Percentiles rank a stretch among this genome's conserved stretches.
These are phyloP conservation scores for Misopates orontium DNA, from an alignment of 257 asterid species.

Conservation along the genomic window DNA sequence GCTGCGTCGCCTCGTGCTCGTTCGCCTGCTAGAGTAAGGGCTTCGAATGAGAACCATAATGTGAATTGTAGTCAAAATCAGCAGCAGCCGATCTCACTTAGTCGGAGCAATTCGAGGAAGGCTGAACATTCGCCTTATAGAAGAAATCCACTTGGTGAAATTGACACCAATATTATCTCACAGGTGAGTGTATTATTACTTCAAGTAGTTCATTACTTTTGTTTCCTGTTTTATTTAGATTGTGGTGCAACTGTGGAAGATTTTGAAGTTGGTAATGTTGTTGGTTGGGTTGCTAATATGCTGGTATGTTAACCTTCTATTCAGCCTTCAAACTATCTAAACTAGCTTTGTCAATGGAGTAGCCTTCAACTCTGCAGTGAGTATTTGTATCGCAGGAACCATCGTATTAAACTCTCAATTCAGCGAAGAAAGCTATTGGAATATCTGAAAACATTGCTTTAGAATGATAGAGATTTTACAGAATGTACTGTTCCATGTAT, in stretches of 20 bases:
- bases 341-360: background rate
- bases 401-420: no score
- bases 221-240: background rate
- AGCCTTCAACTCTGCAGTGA: background rate
- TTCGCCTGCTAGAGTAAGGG: conserved; percentile 72
- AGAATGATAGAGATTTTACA: no score
- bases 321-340: background rate
- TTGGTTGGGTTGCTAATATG: background rate
- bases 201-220: background rate
- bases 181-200: conserved; percentile 45
- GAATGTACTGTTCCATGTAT: no score
- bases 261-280: background rate
- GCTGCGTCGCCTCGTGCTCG: conserved; percentile 84
- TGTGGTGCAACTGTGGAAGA: no score
- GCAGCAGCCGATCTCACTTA: conserved; percentile 64
- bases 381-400: background rate
- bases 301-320: background rate
- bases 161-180: conserved; percentile 55
- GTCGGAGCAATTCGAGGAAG: conserved; percentile 93
- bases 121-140: conserved; percentile 79
- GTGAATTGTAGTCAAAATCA: conserved; percentile 27
- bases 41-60: conserved; percentile 43
- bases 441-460: no score
- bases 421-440: no score
- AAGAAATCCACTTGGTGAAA: conserved; percentile 81